Percentiles rank a stretch among this genome's conserved stretches.
phyloP scores from a whole-genome alignment of 805 yeast genomes.

The Hanseniaspora mollemarum region DNA sequence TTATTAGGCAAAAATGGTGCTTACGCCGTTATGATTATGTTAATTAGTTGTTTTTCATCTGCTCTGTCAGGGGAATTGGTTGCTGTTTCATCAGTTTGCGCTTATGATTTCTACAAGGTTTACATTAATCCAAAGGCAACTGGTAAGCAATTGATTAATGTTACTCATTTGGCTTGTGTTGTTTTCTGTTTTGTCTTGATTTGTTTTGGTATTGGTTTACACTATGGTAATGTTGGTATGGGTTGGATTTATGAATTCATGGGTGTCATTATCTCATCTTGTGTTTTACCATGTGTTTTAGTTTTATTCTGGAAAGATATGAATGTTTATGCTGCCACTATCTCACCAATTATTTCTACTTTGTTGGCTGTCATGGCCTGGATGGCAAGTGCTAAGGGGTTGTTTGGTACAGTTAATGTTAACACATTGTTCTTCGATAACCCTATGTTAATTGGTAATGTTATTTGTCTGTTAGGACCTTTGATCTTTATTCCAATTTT shows the following conservation, averaged over 20 bases:
- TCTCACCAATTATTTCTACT: constrained; percentile 72
- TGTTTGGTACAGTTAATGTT: constrained; percentile 36
- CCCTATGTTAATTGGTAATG: constrained; percentile 83
- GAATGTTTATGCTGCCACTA: constrained; percentile 56
- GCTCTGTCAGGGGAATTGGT: constrained; percentile 87
- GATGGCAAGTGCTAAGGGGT: constrained; percentile 35
- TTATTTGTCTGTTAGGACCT: constrained; percentile 71
- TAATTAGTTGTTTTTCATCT: constrained; percentile 87
- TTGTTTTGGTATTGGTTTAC: constrained; percentile 70
- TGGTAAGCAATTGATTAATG: constrained; percentile 57
- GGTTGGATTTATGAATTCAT: constrained; percentile 77
- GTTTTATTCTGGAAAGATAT: constrained; percentile 55
- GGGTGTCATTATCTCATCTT: constrained; percentile 83
- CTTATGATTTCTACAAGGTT: constrained; percentile 74
- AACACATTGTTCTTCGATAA: constrained; percentile 64
- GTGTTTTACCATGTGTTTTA: constrained; percentile 65
- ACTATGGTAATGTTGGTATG: constrained; percentile 73
- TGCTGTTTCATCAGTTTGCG: constrained; percentile 73
- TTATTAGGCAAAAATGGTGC: constrained; percentile 83
- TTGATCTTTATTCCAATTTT: constrained; percentile 52
- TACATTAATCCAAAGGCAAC: constrained; percentile 69
- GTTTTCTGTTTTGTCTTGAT: constrained; percentile 56
- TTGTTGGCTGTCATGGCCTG: constrained; percentile 61
- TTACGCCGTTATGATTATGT: constrained; percentile 62
- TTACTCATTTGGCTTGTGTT: constrained; percentile 59